Percentiles rank a stretch among this genome's conserved stretches.
Conservation (phyloP, 306 rosid genomes). For the Ammopiptanthus mongolicus region DNA sequence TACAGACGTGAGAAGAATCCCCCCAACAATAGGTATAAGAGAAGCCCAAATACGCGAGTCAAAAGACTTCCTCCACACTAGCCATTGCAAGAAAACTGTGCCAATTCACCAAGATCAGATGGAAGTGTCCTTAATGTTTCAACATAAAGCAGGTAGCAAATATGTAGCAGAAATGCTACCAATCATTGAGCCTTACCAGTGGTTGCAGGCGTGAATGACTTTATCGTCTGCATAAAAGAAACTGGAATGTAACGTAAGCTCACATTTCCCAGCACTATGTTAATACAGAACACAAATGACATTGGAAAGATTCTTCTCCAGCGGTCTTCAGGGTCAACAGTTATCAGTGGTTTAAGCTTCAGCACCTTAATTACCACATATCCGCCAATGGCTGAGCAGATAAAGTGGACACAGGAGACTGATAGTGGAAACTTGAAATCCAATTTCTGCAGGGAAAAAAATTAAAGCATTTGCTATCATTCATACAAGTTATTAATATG, state of each 20-base stretch:
- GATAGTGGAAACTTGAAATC: slow-evolving; percentile 95
- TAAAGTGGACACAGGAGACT: slow-evolving; percentile 86
- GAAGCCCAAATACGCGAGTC: slow-evolving; percentile 94
- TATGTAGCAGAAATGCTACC: background rate
- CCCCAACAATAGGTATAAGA: slow-evolving; percentile 96
- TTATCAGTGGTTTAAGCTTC: slow-evolving; percentile 80
- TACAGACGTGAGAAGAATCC: slow-evolving; percentile 92
- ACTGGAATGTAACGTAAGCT: slow-evolving; percentile 96
- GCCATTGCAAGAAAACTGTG: slow-evolving; percentile 89
- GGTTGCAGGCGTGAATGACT: slow-evolving; percentile 98
- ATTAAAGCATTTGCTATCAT: background rate
- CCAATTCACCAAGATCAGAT: slow-evolving; percentile 33
- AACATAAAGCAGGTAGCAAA: background rate
- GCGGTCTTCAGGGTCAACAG: slow-evolving; percentile 86
- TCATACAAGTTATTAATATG: background rate
- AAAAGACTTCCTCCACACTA: slow-evolving; percentile 89
- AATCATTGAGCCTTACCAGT: slow-evolving; percentile 51
- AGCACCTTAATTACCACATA: slow-evolving; percentile 73
- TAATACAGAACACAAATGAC: slow-evolving; percentile 97
- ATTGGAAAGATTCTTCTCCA: slow-evolving; percentile 96
- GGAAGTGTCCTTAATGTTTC: background rate
- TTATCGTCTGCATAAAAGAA: slow-evolving; percentile 97
- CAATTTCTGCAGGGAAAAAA: slow-evolving; percentile 60
- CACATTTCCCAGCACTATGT: slow-evolving; percentile 94
- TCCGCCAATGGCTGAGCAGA: slow-evolving; percentile 88